Evolutionary conservation across 2,329 filamentous ascomycete species (phyloP), one percentile per base, ranked within the genome.

Genomic region (Fusarium sp.): DNA sequence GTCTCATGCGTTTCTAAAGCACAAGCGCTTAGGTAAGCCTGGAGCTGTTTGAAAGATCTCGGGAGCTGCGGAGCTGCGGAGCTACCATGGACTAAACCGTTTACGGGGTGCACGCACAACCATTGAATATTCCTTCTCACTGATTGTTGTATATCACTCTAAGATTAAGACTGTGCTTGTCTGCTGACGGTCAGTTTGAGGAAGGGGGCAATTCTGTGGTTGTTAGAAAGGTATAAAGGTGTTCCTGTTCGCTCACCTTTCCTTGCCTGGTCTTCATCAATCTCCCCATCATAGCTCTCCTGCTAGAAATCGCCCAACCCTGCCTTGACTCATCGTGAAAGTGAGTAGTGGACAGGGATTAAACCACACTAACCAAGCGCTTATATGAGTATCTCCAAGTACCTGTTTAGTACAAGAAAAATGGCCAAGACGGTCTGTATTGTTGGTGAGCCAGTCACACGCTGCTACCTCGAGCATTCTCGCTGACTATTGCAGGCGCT

Each of bases 401-500:
- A 55, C 18, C 31, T 57, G 11, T 43, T 42, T 39, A 39, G 70
- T 15, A 43, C 17, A 35, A 63, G 48, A 61, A 62, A 48, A 59
- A 81, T 81, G 79, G 58, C 76, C 14, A 80, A 80, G 62, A 76
- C 78, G 29, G 80, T 81, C 27, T 82, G 80, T 62, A 77, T 82
- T 54, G 72, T 82, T 54, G 80, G 80, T 80, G 59, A 66, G 76
- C 68, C 18, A 20, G 76, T 69, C 18, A 20, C 17, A 11, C 17
- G n/a, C 10, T 7, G 6, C 4, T 29, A n/a, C 18, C 17, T 40
- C 45, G n/a, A 29, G 43, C 11, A 27, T 11, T 11, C 17, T 37
- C 20, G 42, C 66, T 65, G 18, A 59, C 49, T 40, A 25, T 51
- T 11, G 29, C 46, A 91, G 90, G 90, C 50, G 90, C 88, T 53